Conservation (phyloP, 2,329 filamentous ascomycete species). For the Microascus cirrosus region DNA sequence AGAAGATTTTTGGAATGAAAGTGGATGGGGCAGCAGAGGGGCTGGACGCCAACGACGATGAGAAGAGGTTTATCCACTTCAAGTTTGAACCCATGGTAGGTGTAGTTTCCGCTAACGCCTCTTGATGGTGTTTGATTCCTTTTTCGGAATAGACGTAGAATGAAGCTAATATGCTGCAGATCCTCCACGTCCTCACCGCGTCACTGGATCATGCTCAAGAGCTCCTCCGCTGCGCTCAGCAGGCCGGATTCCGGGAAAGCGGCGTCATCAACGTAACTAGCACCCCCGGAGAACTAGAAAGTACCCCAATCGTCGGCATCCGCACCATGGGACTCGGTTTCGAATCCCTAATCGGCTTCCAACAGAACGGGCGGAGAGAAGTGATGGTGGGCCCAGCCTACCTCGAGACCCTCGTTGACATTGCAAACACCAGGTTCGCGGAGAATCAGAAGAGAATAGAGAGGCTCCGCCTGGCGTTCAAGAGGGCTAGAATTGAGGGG, state of each 20-base stretch:
- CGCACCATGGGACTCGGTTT: constrained; percentile 73
- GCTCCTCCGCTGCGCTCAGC: constrained; percentile 63
- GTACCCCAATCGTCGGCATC: constrained; percentile 63
- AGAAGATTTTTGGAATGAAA: constrained; percentile 28
- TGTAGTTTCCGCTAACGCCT: constrained; percentile 18
- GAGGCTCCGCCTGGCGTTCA: constrained; percentile 47
- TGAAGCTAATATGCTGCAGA: constrained; percentile 37
- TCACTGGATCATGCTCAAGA: constrained; percentile 64
- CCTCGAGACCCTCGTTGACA: constrained; percentile 51
- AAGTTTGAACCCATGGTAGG: constrained; percentile 90
- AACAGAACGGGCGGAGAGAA: constrained; percentile 23
- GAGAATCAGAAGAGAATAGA: constrained; percentile 59
- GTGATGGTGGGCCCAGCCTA: constrained; percentile 55
- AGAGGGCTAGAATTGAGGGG: constrained; percentile 15
- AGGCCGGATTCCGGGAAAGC: constrained; percentile 82
- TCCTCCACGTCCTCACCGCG: constrained; percentile 75
- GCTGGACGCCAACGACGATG: constrained; percentile 12
- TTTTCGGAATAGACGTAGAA: background rate
- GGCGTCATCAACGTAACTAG: constrained; percentile 56
- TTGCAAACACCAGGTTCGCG: constrained; percentile 65
- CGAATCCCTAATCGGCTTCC: constrained; percentile 65
- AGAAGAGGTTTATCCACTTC: constrained; percentile 58
- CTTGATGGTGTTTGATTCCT: background rate
- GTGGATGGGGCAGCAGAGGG: constrained; percentile 16
- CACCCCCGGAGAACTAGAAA: constrained; percentile 5